These are phyloP conservation scores for Crithidia acanthocephali DNA, from an alignment of 208 protist genomes.

Conservation along the genomic window DNA sequence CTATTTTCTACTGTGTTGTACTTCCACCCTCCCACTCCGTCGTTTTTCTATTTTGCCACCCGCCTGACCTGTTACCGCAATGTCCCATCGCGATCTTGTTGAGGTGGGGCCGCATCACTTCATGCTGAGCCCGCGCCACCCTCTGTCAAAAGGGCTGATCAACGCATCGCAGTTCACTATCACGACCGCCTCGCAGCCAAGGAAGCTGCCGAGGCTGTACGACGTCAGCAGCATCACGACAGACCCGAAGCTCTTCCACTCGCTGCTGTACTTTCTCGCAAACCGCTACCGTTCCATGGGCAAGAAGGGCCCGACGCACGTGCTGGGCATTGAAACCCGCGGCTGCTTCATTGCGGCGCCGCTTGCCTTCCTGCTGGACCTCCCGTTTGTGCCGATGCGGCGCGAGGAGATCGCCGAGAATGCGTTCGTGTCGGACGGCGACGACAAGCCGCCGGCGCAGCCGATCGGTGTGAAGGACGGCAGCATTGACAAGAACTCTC, in stretches of 20 bases:
- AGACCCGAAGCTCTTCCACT: slow-evolving; percentile 63
- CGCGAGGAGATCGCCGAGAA: slow-evolving; percentile 46
- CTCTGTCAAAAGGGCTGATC: slow-evolving; percentile 35
- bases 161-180: slow-evolving; percentile 29
- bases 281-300: slow-evolving; percentile 70
- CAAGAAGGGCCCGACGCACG: slow-evolving; percentile 63
- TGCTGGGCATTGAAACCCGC: slow-evolving; percentile 77
- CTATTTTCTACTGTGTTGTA: too few relatives aligned
- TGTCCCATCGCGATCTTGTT: slow-evolving; percentile 29
- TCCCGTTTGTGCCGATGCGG: slow-evolving; percentile 81
- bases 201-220: slow-evolving; percentile 51
- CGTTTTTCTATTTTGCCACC: too few relatives aligned
- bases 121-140: slow-evolving; percentile 41
- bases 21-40: too few relatives aligned
- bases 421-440: slow-evolving; percentile 39
- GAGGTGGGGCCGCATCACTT: slow-evolving; percentile 47
- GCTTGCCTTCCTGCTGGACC: slow-evolving; percentile 70
- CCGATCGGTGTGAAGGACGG: slow-evolving; percentile 59
- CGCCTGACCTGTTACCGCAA: neutral
- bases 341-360: slow-evolving; percentile 82
- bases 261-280: slow-evolving; percentile 65
- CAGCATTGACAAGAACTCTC: slow-evolving; percentile 59
- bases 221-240: slow-evolving; percentile 88
- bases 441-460: slow-evolving; percentile 30
- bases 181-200: neutral